Base-by-base conservation (phyloP, 2,329 filamentous ascomycete genomes). In the Colletotrichum limetticola region DNA sequence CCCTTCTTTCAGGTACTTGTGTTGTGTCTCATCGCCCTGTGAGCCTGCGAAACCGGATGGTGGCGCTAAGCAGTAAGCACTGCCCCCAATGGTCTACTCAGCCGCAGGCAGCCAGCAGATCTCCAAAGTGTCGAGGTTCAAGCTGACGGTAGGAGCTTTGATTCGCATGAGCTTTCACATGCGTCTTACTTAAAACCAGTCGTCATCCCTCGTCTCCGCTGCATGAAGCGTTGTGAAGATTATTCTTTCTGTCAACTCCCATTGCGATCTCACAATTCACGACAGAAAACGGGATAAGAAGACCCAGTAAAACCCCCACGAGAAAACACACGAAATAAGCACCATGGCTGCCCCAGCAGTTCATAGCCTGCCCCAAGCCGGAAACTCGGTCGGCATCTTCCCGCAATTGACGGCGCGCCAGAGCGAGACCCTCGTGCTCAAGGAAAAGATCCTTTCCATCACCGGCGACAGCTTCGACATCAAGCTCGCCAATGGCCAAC, bases 391-490 rank as follows among this genome's bases (percentile, higher is more conserved):
- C 12, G 85, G 84, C 69, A 74, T 87, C 65, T 85, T 86, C 74
- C 75, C 79, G 66, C 79, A 80, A 9, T 80, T 83, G 74, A 78
- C 86, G 30, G 81, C 83, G 3, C 78, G 72, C 1, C 79, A 83
- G 37, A 77, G 79, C 6, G 84, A 87, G 77, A 89, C 87, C 2
- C 81, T 93, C 7, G 78, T 89, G 1, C 82, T 93, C 61, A 89
- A 87, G 76, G 91, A 93, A 77, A 91, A 90, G 76, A 84, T 92
- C 22, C 79, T 91, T 71, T 92, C 91, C 3, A 81, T 92, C 9
- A 87, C 87, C 1, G 90, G 90, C 70, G 91, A 93, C 82, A 89
- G 86, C 79, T 93, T 93, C 81, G 88, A 89, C 75, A 88, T 93
- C 80, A 87, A 86, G 66, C 86, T 88, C 5, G 81, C 85, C 57